phyloP scores from a whole-genome alignment of 805 yeast species.

The Wickerhamomyces hampshirensis region DNA sequence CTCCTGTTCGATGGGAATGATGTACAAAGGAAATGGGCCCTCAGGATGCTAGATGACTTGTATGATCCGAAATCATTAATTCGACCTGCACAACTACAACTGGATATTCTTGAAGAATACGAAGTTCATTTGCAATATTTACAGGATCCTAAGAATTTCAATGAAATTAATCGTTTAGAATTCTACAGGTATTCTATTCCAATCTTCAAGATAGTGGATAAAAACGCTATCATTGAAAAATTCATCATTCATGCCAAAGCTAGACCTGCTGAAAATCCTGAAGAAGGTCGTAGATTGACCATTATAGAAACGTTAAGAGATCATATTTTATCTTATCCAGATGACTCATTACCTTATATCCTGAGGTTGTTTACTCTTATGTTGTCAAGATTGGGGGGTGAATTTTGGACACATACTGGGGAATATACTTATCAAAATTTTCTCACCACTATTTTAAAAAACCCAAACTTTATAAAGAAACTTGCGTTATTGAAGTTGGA shows the following conservation, averaged over 20 bases:
- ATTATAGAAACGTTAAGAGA: conserved; percentile 37
- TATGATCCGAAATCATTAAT: conserved; percentile 5
- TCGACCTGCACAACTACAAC: conserved; percentile 24
- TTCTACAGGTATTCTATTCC: conserved; percentile 45
- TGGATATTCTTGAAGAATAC: conserved; percentile 51
- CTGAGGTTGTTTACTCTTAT: conserved; percentile 47
- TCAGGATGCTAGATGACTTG: conserved; percentile 25
- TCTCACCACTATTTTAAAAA: conserved; percentile 55
- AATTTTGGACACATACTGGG: conserved; percentile 51
- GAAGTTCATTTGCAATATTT: conserved; percentile 49
- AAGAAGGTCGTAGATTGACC: conserved; percentile 28
- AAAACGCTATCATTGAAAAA: conserved; percentile 29
- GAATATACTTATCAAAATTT: conserved; percentile 53
- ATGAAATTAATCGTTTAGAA: conserved; percentile 31
- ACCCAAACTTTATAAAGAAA: conserved; percentile 40
- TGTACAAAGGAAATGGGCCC: conserved; percentile 46
- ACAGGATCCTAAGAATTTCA: conserved; percentile 44
- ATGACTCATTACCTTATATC: conserved; percentile 38
- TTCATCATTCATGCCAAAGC: conserved; percentile 24
- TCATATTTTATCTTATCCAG: conserved; percentile 47
- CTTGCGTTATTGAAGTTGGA: conserved; percentile 28
- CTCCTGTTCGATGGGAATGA: conserved; percentile 50
- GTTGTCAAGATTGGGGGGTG: conserved; percentile 35
- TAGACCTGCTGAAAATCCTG: conserved; percentile 23
- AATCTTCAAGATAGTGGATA: conserved; percentile 32